These are phyloP conservation scores for slime mould (Dictyostelium discoideum) DNA, from an alignment of 78 protist genomes.

Conservation along the genomic window dicty_2.7 NC_007091.3:779001-779500, in stretches of 20 bases:
- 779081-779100: too few species aligned
- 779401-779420: not conserved
- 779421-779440: not conserved
- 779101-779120: not conserved
- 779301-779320: not conserved
- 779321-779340: not conserved
- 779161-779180: not conserved
- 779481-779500: not conserved
- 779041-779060: not conserved
- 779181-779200: not conserved
- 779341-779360: not conserved
- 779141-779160: not conserved
- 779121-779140: not conserved
- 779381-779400: not conserved
- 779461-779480: not conserved
- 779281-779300: not conserved
- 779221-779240: not conserved
- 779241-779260: not conserved
- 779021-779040: not conserved
- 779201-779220: not conserved
- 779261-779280: not conserved
- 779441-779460: not conserved
- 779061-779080: not conserved
- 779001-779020: not conserved
- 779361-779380: not conserved